Base-by-base conservation (phyloP, 2,329 filamentous ascomycete genomes). In the Purpureocillium lavendulum region DNA sequence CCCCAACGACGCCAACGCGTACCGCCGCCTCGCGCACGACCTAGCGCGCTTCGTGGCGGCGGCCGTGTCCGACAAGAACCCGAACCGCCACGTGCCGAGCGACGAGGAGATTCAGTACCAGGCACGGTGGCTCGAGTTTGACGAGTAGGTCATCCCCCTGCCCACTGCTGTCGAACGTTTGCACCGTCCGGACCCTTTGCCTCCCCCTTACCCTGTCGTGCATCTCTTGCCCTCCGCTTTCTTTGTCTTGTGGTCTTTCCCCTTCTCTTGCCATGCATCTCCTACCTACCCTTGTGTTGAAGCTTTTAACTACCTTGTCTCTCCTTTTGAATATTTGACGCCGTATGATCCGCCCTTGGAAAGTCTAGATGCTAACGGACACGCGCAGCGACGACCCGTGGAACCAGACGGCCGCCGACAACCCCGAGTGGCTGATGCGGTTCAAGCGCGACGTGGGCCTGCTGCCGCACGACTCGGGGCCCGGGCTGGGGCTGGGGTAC, bases 101-200 rank as follows among this genome's bases (percentile, higher is more conserved):
- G 77, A 81, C 45, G 67, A 72, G n/a, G 77, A 81, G 50, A 57
- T 82, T n/a, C 72, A 78, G 50, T 71, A 78, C 45, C 77, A 81
- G 50, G 75, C 77, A 3, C 68, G 77, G 14, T 80, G 75, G 73
- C 69, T 80, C 29, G 57, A 80, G 1, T 81, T 77, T 42, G 75
- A 80, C 40, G 75, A 78, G 68, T 78, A 57, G 58, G 73, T 64
- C 21, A 11, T 29, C 26, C 16, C n/a, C 7, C n/a, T 13, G n/a
- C 5, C 7, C 26, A 29, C 7, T 29, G 7, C 12, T 29, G 26
- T n/a, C n/a, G n/a, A n/a, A n/a, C n/a, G n/a, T n/a, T n/a, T n/a
- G n/a, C n/a, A n/a, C n/a, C n/a, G n/a, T n/a, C n/a, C n/a, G n/a
- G n/a, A n/a, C n/a, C n/a, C n/a, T n/a, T 26, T 26, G 21, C 21